Evolutionary conservation across 225 moss, liverwort and hornwort species (phyloP).

Genomic region (Asterella californica): DNA sequence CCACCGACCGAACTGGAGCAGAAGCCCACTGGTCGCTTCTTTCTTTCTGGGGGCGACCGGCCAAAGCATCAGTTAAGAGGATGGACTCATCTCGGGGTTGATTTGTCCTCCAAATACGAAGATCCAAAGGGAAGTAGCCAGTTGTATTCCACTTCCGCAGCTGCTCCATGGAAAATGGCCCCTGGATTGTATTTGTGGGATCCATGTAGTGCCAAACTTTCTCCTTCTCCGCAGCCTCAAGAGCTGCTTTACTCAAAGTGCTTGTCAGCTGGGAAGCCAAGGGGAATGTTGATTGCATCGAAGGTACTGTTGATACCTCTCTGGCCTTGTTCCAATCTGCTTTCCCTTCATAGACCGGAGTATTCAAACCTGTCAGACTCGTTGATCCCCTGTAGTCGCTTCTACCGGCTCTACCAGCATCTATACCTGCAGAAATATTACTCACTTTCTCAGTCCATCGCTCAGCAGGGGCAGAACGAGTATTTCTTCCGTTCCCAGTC

Average conservation of each 20-base stretch:
- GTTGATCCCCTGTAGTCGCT: constrained; percentile 43
- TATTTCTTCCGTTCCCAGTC: constrained; percentile 55
- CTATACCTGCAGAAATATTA: constrained; percentile 40
- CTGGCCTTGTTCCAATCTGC: constrained; percentile 57
- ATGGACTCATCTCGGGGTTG: constrained; percentile 53
- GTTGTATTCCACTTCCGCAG: constrained; percentile 95
- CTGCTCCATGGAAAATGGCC: constrained; percentile 93
- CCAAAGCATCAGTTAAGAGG: constrained; percentile 69
- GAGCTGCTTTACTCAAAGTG: constrained; percentile 37
- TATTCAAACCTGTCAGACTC: constrained; percentile 31
- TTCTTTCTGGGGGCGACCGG: constrained; percentile 55
- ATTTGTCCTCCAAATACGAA: constrained; percentile 73
- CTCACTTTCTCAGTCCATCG: constrained; percentile 51
- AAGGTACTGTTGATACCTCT: constrained; percentile 36
- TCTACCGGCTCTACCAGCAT: constrained; percentile 44
- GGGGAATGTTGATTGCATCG: constrained; percentile 26
- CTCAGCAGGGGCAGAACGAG: constrained; percentile 29
- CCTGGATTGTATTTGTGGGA: constrained; percentile 72
- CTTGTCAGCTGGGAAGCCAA: constrained; percentile 25
- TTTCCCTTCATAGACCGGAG: constrained; percentile 66
- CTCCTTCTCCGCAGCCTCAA: constrained; percentile 68
- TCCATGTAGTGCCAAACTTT: constrained; percentile 92
- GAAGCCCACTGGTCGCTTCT: constrained; percentile 52
- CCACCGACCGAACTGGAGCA: constrained; percentile 18
- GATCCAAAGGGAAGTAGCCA: constrained; percentile 73